Evolutionary conservation across 345 rosid species (phyloP), one percentile per base, ranked within the genome.

Genomic region (Trapa incisa): DNA sequence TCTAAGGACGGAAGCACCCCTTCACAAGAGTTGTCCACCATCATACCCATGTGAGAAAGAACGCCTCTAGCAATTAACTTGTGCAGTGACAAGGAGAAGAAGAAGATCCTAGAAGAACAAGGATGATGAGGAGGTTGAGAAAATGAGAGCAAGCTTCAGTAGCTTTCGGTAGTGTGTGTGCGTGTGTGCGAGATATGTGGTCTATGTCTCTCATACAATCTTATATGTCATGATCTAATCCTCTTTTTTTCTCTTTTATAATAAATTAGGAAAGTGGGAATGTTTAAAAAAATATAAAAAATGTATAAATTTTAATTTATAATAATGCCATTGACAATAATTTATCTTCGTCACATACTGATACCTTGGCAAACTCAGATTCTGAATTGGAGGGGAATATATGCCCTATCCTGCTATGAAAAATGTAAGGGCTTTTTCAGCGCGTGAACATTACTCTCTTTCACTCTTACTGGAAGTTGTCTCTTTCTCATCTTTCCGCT

Each of bases 1-100:
- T 89, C 98, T 2, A 89, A 75, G 66, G 93, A 87, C 16, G 86
- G 74, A 36, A 89, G 72, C 68, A 92, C 75, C n/a, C 92, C 86
- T 61, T 89, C 96, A 64, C 91, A 85, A 12, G 64, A 50, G 65
- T 77, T 82, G 68, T 83, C 91, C 2, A 79, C 73, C 78, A 82
- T 76, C 10, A 82, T 72, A 36, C 83, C 86, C 90, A 86, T 83
- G 72, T 12, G 43, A 66, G 11, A 32, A 29, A 58, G 63, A 58
- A 32, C 36, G 8, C 37, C 63, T 58, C 37, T 35, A 8, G 35
- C 52, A 58, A 10, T 58, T 10, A 41, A n/a, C 10, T 33, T 37
- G 29, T 22, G 29, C 29, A 22, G 29, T 45, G 32, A 36, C 62
- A 15, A 48, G 69, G 11, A 67, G 61, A 39, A 67, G 70, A 3